Conservation (phyloP, 768 basidiomycete genomes). For the Dendrothele bispora region DNA sequence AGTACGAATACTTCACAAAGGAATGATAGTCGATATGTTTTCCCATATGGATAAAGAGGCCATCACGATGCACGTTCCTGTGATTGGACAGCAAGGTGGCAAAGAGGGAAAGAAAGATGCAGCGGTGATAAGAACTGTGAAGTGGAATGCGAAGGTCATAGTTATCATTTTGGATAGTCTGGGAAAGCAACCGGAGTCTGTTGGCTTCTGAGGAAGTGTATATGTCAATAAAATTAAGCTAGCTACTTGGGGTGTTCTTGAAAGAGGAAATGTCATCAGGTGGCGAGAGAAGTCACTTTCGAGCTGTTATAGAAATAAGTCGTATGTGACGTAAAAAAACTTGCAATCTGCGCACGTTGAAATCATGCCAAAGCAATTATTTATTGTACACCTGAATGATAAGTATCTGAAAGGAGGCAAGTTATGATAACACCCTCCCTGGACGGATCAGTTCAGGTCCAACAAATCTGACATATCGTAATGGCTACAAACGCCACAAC, state of each 20-base stretch:
- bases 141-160: conserved; percentile 28
- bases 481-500: too few relatives aligned
- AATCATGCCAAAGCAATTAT: too few relatives aligned
- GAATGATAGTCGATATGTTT: conserved; percentile 53
- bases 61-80: conserved; percentile 41
- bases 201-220: too few relatives aligned
- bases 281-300: not conserved
- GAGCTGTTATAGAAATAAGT: not conserved
- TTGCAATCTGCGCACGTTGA: too few relatives aligned
- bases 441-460: too few relatives aligned
- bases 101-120: too few relatives aligned
- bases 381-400: too few relatives aligned
- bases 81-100: conserved; percentile 38
- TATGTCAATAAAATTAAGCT: not conserved
- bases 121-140: conserved; percentile 38
- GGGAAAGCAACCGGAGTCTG: conserved; percentile 6
- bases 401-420: too few relatives aligned
- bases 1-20: conserved; percentile 57
- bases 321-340: too few relatives aligned
- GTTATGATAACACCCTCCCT: too few relatives aligned
- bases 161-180: conserved; percentile 21
- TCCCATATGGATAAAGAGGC: conserved; percentile 44
- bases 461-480: too few relatives aligned
- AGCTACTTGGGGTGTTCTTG: not conserved
- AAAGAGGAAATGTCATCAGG: not conserved